Conservation (phyloP, 495 filamentous ascomycete species). For the Lophiotrema nucula region DNA sequence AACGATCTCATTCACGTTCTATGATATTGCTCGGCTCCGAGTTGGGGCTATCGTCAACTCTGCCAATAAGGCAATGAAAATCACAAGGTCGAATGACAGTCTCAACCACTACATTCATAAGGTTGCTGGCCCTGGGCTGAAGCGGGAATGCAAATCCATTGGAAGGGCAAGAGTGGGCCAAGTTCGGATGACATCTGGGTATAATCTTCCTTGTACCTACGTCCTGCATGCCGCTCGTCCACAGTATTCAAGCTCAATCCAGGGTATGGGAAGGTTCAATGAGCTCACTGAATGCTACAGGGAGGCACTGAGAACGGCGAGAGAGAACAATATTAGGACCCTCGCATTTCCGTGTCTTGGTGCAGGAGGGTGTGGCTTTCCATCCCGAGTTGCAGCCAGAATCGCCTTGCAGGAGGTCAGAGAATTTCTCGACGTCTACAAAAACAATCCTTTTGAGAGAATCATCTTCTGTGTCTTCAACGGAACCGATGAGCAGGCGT, state of each 20-base stretch:
- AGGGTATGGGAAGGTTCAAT: background rate
- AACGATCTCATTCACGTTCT: constrained; percentile 16
- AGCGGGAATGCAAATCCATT: constrained; percentile 9
- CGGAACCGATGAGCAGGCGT: constrained; percentile 17
- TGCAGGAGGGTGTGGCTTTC: constrained; percentile 26
- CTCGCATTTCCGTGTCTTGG: constrained; percentile 27
- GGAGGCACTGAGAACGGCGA: constrained; percentile 9
- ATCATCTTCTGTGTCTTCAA: constrained; percentile 31
- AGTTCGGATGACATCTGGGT: constrained; percentile 2
- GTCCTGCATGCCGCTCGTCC: constrained; percentile 29
- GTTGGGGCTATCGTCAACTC: constrained; percentile 32
- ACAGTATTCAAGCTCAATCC: constrained; percentile 1
- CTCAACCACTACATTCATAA: constrained; percentile 21
- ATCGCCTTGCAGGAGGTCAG: constrained; percentile 29
- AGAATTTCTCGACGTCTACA: constrained; percentile 22
- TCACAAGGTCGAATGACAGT: background rate
- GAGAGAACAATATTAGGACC: constrained; percentile 18
- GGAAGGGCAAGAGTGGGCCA: constrained; percentile 8
- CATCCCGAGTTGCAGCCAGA: constrained; percentile 15
- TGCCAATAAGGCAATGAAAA: constrained; percentile 8
- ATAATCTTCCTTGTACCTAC: constrained; percentile 1
- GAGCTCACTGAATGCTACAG: constrained; percentile 29
- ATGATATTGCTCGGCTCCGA: constrained; percentile 19
- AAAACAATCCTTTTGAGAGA: constrained; percentile 13
- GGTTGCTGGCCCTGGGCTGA: constrained; percentile 20